Conservation (phyloP, 2,329 filamentous ascomycete genomes). For the Venturia pyrina region DNA sequence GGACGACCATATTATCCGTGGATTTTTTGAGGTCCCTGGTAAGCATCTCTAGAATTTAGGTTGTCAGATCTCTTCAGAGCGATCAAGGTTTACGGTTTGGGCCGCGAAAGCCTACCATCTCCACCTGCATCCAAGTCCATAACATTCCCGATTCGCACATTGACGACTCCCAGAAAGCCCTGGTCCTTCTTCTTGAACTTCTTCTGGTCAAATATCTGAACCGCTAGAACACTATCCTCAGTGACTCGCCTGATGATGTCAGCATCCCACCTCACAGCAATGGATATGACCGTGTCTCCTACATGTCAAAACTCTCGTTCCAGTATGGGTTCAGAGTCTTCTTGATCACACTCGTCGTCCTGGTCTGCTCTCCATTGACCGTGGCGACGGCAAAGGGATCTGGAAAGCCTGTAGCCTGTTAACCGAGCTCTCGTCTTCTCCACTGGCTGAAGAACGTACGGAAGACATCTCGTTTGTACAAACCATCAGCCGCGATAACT, state of each 20-base stretch:
- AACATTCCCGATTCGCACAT: conserved; percentile 88
- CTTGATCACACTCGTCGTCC: conserved; percentile 95
- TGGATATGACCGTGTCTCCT: conserved; percentile 29
- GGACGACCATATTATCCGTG: conserved; percentile 93
- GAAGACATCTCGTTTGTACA: conserved; percentile 99
- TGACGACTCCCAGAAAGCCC: conserved; percentile 94
- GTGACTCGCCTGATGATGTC: conserved; percentile 59
- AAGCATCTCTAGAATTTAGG: conserved; percentile 65
- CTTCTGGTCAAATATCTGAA: conserved; percentile 99
- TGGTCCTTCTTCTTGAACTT: conserved; percentile 99
- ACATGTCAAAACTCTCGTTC: conserved; percentile 99
- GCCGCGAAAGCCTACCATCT: conserved; percentile 57
- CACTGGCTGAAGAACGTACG: conserved; percentile 50
- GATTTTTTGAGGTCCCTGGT: conserved; percentile 96
- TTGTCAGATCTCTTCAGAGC: background rate
- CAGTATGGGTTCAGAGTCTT: conserved; percentile 98
- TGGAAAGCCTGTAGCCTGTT: conserved; percentile 62
- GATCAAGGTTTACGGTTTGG: background rate
- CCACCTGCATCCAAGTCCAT: conserved; percentile 83
- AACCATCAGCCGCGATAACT: conserved; percentile 97
- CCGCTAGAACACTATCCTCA: conserved; percentile 91
- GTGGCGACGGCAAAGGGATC: conserved; percentile 97
- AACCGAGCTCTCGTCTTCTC: background rate
- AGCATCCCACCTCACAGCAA: background rate
- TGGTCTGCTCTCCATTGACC: conserved; percentile 94